Base-by-base conservation (phyloP, 768 basidiomycete species). In the Lactarius pseudohatsudake region DNA sequence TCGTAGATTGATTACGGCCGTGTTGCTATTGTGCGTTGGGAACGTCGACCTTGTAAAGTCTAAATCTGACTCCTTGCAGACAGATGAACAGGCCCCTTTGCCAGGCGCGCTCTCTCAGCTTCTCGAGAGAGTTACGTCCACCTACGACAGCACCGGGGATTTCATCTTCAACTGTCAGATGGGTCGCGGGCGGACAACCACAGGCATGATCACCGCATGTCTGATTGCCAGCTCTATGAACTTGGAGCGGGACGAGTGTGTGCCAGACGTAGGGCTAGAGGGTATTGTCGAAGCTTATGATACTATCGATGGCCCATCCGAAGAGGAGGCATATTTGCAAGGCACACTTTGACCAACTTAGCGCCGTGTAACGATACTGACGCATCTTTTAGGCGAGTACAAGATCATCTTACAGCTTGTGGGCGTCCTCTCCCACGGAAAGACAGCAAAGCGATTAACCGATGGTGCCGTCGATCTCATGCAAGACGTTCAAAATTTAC, bases 151-250 rank as follows among this genome's bases (percentile, higher is more conserved):
- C 34, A 84, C 87, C 1, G 90, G 86, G 4, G 92, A 93, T 71
- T 90, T 94, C 71, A 79, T 94, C 56, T 98, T 97, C 80, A 98
- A 98, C 72, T 99, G 97, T 76, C 97, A 98, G 76, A 96, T 98
- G 94, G 92, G 92, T 28, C 81, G 91, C 63, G 91, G 88, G 18
- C 82, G 91, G 45, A 99, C 97, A 7, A 99, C 97, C 0, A 98
- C 95, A 0, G 97, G 97, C 6, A 98, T 98, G 94, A 86, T 94
- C 64, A 87, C 89, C 30, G 92, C 93, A 0, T 92, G 89, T 64
- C 79, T 98, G 30, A 91, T 97, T 61, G 90, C 94, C 13, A 91
- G 86, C 2, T 85, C 85, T 10, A 79, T 84, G 77, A 80, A 81
- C 59, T 89, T 90, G 86, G 75, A 79, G 50, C 81, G 77, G 34